Evolutionary conservation across 2,329 filamentous ascomycete species (phyloP), one percentile per base, ranked within the genome.

Genomic region (Colletotrichum spaethianum): DNA sequence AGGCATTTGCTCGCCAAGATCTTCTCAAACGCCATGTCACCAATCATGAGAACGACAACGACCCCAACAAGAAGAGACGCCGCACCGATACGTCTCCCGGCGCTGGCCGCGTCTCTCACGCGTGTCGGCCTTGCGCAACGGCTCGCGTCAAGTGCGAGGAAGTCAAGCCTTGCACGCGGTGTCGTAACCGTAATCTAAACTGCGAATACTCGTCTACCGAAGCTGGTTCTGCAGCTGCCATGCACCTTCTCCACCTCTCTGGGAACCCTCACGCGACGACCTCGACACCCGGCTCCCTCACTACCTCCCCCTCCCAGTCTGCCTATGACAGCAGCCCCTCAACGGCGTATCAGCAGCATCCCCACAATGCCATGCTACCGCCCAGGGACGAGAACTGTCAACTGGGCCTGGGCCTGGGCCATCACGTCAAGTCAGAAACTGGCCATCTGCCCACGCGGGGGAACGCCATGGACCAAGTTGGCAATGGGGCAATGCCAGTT

Each of bases 101-200:
- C 20, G 81, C 84, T 2, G 84, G 85, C 26, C 85, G 87, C 16
- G 87, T 89, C 14, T 86, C 84, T 12, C 86, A 88, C 74, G 87
- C 87, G 18, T 89, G 87, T 74, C 83, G 83, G 31, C 80, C 85
- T 12, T 89, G 87, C 73, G 87, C 87, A 4, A 77, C 83, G 23
- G 87, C 87, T 14, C 82, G 87, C 26, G 86, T 89, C 55, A 89
- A 89, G 74, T 89, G 87, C 72, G 86, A 88, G 72, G 87, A 89
- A 68, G 76, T 81, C 28, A 89, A 89, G 78, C 87, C 87, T 40
- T 89, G 87, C 75, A 83, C 83, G 23, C 83, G 87, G 38, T 89
- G 87, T 74, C 80, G 84, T 62, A 84, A 80, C 65, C 83, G 87
- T 36, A 84, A 85, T 53, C 73, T 89, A 63, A 77, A 75, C 18